These are phyloP conservation scores for Podila epicladia DNA, from an alignment of 192 early-diverging fungal genomes.

Conservation along the genomic window DNA sequence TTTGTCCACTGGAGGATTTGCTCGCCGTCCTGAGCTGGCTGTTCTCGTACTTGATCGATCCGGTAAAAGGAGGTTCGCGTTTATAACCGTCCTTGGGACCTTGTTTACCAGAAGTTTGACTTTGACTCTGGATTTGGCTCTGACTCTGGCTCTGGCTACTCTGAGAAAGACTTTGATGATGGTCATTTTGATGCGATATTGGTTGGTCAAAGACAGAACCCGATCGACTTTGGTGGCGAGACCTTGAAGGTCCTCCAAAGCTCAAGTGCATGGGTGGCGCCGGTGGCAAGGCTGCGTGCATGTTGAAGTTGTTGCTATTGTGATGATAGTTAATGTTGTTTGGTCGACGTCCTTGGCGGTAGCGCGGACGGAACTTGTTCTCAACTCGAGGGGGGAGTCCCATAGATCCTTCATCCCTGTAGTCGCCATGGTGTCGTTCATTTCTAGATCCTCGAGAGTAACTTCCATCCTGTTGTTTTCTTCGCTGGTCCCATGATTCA, in stretches of 20 bases:
- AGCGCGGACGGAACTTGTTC: slow-evolving; percentile 47
- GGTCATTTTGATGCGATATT: no score
- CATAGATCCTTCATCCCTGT: slow-evolving; percentile 25
- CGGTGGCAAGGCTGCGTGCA: slow-evolving; percentile 15
- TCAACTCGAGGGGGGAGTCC: slow-evolving; percentile 46
- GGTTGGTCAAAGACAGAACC: slow-evolving; percentile 26
- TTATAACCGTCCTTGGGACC: not conserved
- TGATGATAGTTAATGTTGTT: not conserved
- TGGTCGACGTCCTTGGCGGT: slow-evolving; percentile 27
- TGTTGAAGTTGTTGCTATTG: not conserved
- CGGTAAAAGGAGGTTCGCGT: not conserved
- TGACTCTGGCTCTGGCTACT: not conserved
- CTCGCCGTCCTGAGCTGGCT: slow-evolving; percentile 33
- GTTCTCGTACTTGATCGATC: slow-evolving; percentile 24
- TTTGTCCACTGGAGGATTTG: not conserved
- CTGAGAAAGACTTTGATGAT: not conserved
- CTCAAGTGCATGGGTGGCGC: slow-evolving; percentile 17
- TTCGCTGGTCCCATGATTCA: slow-evolving; percentile 10
- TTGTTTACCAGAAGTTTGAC: not conserved
- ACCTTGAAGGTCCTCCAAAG: slow-evolving; percentile 20
- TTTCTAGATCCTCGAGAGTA: slow-evolving; percentile 7
- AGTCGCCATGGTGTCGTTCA: slow-evolving; percentile 19
- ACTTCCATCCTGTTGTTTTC: slow-evolving; percentile 2
- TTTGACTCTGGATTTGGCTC: not conserved
- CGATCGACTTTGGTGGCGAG: slow-evolving; percentile 39